A percentile compares a stretch with the other conserved stretches of the same genome.
Conservation (phyloP, 2,329 filamentous ascomycete genomes). For the Aspergillus jensenii region DNA sequence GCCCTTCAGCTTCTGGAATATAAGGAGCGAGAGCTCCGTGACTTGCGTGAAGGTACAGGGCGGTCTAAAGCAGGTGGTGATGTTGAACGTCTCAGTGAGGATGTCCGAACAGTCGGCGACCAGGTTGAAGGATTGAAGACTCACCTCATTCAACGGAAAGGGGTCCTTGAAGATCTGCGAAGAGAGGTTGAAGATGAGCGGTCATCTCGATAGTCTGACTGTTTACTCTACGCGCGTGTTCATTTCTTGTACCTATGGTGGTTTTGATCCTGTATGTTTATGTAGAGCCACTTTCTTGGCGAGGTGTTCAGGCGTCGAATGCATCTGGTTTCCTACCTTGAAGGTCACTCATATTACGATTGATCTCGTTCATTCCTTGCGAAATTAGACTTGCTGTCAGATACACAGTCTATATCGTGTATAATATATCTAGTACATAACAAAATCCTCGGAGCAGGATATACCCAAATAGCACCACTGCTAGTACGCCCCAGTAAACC, state of each 20-base stretch:
- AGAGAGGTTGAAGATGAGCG: slow-evolving; percentile 87
- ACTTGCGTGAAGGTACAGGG: slow-evolving; percentile 62
- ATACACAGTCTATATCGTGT: slow-evolving; percentile 14
- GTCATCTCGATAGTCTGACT: slow-evolving; percentile 43
- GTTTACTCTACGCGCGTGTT: slow-evolving; percentile 8
- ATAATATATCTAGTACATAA: slow-evolving; percentile 7
- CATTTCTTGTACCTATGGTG: slow-evolving; percentile 4
- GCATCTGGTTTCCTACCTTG: slow-evolving; percentile 18
- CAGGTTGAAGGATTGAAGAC: slow-evolving; percentile 87
- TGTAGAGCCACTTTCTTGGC: slow-evolving; percentile 35
- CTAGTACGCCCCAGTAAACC: neutral
- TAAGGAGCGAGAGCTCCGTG: slow-evolving; percentile 76
- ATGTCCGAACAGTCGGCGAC: slow-evolving; percentile 86
- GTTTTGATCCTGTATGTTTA: slow-evolving; percentile 13
- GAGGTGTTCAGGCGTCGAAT: slow-evolving; percentile 35
- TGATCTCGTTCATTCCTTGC: neutral
- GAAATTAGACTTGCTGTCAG: neutral
- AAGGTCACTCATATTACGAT: neutral
- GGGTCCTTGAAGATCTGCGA: slow-evolving; percentile 72
- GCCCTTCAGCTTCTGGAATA: slow-evolving; percentile 93
- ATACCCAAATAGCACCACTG: neutral
- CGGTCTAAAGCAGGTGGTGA: slow-evolving; percentile 64
- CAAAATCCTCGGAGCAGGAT: neutral
- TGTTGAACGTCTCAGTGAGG: slow-evolving; percentile 76
- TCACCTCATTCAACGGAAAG: slow-evolving; percentile 75